A percentile compares a stretch with the other conserved stretches of the same genome.
Conservation (phyloP, 208 protist species). For the Herpetomonas samuelpessoai region DNA sequence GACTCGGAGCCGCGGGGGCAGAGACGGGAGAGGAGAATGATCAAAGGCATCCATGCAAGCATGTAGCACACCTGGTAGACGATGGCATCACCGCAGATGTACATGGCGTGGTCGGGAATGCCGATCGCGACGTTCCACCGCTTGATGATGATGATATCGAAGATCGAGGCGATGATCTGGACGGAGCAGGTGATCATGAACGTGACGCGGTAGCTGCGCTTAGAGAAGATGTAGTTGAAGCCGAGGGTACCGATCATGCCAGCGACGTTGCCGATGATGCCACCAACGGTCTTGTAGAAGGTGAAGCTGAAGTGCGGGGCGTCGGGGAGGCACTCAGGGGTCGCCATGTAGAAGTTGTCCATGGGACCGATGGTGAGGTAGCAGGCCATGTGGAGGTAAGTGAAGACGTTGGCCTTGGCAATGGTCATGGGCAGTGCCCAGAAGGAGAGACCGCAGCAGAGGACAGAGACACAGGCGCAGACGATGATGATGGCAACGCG, state of each 20-base stretch:
- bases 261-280: slow-evolving; percentile 50
- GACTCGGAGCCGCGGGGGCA: slow-evolving; percentile 80
- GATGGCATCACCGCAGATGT: slow-evolving; percentile 62
- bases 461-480: slow-evolving; percentile 30
- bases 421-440: slow-evolving; percentile 59
- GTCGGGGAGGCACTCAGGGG: slow-evolving; percentile 29
- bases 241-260: slow-evolving; percentile 51
- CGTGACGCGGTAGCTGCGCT: slow-evolving; percentile 52
- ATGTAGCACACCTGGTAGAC: slow-evolving; percentile 61
- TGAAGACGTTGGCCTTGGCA: slow-evolving; percentile 66
- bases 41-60: slow-evolving; percentile 68
- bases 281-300: slow-evolving; percentile 60
- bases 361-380: slow-evolving; percentile 62
- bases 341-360: slow-evolving; percentile 61
- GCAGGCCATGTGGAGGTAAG: slow-evolving; percentile 43
- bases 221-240: slow-evolving; percentile 67
- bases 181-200: slow-evolving; percentile 49
- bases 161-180: slow-evolving; percentile 41
- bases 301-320: slow-evolving; percentile 66
- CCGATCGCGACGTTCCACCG: slow-evolving; percentile 59
- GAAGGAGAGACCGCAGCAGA: slow-evolving; percentile 40
- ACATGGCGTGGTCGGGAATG: slow-evolving; percentile 67
- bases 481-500: slow-evolving; percentile 29
- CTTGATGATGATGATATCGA: slow-evolving; percentile 75
- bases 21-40: slow-evolving; percentile 77